A percentile compares a stretch with the other conserved stretches of the same genome.
Evolutionary conservation across 306 rosid genomes (phyloP).

Genomic region (Trifolium fragiferum): DNA sequence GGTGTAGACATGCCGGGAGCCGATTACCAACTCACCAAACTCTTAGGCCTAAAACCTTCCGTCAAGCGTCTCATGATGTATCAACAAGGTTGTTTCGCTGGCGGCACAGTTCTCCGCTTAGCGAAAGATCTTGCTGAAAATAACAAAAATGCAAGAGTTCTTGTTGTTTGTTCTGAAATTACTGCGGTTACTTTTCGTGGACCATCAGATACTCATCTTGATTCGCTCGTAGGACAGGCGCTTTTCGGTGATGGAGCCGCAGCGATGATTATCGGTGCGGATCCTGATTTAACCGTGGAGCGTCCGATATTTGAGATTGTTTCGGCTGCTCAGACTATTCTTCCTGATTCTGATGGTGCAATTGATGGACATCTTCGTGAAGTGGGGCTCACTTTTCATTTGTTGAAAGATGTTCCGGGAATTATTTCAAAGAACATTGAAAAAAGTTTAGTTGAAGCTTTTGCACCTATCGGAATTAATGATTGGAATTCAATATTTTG

Average conservation of each 20-base stretch:
- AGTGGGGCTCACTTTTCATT: slow-evolving; percentile 61
- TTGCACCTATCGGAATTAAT: slow-evolving; percentile 50
- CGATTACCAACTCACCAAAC: slow-evolving; percentile 65
- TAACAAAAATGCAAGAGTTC: slow-evolving; percentile 59
- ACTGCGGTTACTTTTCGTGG: slow-evolving; percentile 75
- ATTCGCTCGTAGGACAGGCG: slow-evolving; percentile 63
- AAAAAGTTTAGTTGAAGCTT: slow-evolving; percentile 60
- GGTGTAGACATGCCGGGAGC: slow-evolving; percentile 76
- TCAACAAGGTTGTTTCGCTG: slow-evolving; percentile 73
- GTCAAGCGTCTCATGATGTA: slow-evolving; percentile 72
- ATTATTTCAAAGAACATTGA: slow-evolving; percentile 65
- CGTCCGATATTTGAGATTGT: slow-evolving; percentile 52
- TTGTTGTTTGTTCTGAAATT: slow-evolving; percentile 70
- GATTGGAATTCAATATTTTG: slow-evolving; percentile 71
- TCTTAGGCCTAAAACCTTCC: slow-evolving; percentile 62
- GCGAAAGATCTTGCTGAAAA: slow-evolving; percentile 71
- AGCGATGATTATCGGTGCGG: slow-evolving; percentile 54
- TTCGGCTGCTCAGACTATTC: slow-evolving; percentile 54
- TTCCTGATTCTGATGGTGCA: slow-evolving; percentile 64
- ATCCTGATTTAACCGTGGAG: slow-evolving; percentile 49
- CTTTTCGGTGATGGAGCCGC: slow-evolving; percentile 66
- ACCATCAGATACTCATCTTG: slow-evolving; percentile 60
- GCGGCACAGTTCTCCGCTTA: slow-evolving; percentile 69
- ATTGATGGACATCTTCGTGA: slow-evolving; percentile 64
- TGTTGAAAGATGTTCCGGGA: slow-evolving; percentile 62